Evolutionary conservation across 139 green algal genomes (phyloP), one percentile per base, ranked within the genome.

Genomic region (Eudorina sp.): DNA sequence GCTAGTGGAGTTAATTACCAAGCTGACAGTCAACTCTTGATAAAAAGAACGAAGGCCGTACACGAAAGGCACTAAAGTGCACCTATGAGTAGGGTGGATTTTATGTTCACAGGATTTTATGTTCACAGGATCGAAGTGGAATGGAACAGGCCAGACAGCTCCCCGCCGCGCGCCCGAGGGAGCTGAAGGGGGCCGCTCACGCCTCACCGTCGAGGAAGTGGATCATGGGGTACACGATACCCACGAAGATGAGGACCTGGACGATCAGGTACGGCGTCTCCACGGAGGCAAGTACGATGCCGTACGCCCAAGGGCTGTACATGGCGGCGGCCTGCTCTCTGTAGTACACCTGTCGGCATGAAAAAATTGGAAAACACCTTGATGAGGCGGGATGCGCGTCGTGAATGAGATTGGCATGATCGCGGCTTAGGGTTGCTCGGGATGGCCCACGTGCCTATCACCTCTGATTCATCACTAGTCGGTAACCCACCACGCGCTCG

Each of bases 201-300:
- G 7, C 14, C 73, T 81, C 13, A 83, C 75, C 34, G 4, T 41
- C 23, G 25, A 55, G 11, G 77, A 96, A 95, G 73, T 88, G 43
- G 34, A 96, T 89, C 78, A 93, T 92, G 66, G 84, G 91, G 84
- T 97, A 97, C 23, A 93, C 69, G 69, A 97, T 91, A 19, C 90
- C 77, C 46, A 93, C 86, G 77, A 95, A 96, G 29, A 97, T 45
- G 60, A 94, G 5, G 27, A 86, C 85, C 83, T 94, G 91, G 2
- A 78, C n/a, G 4, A 92, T 6, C 23, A 92, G 84, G 88, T 92
- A 95, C 0, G 92, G 92, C 16, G 90, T 53, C 85, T 95, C 92
- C 45, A 95, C 91, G 6, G 88, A 7, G 19, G 38, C 75, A 18
- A 91, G 75, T 23, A 91, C 91, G 25, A 92, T 34, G 40, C 91